These are phyloP conservation scores for Lithospermum erythrorhizon DNA, from an alignment of 257 asterid species.

Conservation along the genomic window DNA sequence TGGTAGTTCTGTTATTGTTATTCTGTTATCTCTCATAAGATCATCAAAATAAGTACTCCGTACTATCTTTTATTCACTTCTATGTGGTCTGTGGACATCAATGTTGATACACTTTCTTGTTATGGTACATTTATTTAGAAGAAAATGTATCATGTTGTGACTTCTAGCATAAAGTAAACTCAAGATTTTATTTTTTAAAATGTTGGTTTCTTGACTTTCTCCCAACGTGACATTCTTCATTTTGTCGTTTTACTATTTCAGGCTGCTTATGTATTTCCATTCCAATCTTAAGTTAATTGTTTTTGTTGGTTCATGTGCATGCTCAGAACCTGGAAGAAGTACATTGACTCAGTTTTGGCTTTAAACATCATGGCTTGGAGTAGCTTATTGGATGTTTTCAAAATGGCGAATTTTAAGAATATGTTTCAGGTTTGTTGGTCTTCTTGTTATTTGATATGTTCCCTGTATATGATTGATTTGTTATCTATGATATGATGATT, in stretches of 20 bases:
- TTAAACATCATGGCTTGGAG: conserved; percentile 40
- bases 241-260: no score
- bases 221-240: no score
- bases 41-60: conserved; percentile 1
- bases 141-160: no score
- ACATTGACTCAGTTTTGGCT: neutral
- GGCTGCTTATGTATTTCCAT: neutral
- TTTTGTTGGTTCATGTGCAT: neutral
- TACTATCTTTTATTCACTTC: neutral
- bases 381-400: conserved; percentile 30
- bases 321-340: neutral
- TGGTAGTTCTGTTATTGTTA: neutral
- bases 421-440: conserved; percentile 56
- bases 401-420: conserved; percentile 32
- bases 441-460: neutral
- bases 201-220: no score
- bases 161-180: neutral
- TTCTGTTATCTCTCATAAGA: neutral
- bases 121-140: no score
- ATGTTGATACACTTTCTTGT: no score
- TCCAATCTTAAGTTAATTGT: neutral
- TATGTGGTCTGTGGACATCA: neutral
- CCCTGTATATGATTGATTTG: neutral
- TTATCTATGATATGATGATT: neutral
- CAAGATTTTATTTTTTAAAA: neutral